Conservation (phyloP, 129 eudicot species). For the Chrysanthemum makinoi region DNA sequence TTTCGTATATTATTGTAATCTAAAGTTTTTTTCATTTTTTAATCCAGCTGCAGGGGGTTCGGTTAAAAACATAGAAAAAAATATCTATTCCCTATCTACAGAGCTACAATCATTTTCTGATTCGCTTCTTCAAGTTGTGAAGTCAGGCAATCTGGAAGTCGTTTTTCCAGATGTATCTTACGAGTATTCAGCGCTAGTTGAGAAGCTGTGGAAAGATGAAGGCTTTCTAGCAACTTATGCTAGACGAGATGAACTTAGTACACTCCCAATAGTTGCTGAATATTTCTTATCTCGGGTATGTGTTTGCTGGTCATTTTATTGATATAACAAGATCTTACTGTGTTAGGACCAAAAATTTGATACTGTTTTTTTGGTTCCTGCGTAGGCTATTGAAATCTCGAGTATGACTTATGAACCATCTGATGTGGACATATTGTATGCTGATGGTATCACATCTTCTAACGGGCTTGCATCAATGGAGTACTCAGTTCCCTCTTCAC, state of each 20-base stretch:
- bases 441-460: conserved; percentile 67
- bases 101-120: conserved; percentile 55
- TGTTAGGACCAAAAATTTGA: neutral
- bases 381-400: conserved; percentile 78
- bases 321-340: neutral
- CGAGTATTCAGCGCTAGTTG: conserved; percentile 69
- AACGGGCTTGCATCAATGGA: conserved; percentile 77
- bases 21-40: conserved; percentile 12
- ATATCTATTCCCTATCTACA: conserved; percentile 43
- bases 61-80: conserved; percentile 32
- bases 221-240: conserved; percentile 74
- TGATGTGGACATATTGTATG: conserved; percentile 75
- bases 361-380: neutral
- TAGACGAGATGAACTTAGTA: conserved; percentile 51
- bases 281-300: conserved; percentile 74
- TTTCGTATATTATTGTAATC: conserved; percentile 1
- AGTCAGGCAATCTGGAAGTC: conserved; percentile 56
- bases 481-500: conserved; percentile 52
- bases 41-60: conserved; percentile 28
- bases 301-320: conserved; percentile 13
- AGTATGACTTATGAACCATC: conserved; percentile 77
- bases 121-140: conserved; percentile 67
- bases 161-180: conserved; percentile 79
- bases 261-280: conserved; percentile 58
- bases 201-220: conserved; percentile 75